phyloP scores from a whole-genome alignment of 306 rosid genomes.

The Cotoneaster glaucophyllus region DNA sequence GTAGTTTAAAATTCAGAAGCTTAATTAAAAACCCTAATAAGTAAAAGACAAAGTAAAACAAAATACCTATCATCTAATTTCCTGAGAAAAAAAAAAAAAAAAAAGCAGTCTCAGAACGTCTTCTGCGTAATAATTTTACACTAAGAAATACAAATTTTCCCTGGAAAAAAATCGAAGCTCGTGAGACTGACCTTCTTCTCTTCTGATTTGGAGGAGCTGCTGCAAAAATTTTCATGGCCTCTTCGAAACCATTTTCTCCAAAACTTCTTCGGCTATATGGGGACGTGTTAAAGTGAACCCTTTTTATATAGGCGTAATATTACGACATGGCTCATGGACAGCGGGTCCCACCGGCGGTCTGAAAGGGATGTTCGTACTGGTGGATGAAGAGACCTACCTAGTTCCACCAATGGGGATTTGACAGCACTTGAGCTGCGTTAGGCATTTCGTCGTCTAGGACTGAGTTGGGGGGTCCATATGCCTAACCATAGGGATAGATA shows the following conservation, averaged over 20 bases:
- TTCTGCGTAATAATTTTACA: background rate
- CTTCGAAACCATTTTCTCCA: background rate
- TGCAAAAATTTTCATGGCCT: background rate
- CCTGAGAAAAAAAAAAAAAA: background rate
- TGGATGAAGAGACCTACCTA: background rate
- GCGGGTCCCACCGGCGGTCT: background rate
- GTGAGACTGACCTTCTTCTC: background rate
- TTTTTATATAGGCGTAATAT: background rate
- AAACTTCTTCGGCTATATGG: background rate
- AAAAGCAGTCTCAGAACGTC: background rate
- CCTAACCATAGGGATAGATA: too few species aligned
- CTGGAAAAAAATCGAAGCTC: background rate
- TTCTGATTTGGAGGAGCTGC: background rate
- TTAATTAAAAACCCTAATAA: background rate
- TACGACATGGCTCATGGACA: background rate
- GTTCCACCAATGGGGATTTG: background rate
- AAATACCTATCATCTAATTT: background rate
- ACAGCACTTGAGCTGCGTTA: background rate
- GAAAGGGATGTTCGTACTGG: background rate
- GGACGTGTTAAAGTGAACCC: background rate
- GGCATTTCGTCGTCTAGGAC: background rate
- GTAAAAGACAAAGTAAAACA: background rate
- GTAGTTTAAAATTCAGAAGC: background rate
- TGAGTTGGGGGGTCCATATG: too few species aligned
- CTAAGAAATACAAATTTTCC: background rate